A percentile compares a stretch with the other conserved stretches of the same genome.
These are phyloP conservation scores for Penicillium glabrum DNA, from an alignment of 2,329 filamentous ascomycete species.

Conservation along the genomic window DNA sequence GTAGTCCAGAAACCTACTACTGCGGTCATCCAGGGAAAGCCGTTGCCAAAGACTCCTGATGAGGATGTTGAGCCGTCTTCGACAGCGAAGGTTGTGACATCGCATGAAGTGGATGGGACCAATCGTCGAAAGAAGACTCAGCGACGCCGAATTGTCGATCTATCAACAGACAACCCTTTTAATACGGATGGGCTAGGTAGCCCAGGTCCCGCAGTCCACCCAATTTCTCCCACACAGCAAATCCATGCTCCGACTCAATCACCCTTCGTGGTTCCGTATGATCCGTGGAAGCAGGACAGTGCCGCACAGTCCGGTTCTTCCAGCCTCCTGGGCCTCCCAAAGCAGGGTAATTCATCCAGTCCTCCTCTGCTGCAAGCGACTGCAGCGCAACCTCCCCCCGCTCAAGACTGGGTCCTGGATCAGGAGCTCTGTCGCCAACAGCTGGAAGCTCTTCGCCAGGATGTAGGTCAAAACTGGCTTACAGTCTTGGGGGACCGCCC, in stretches of 20 bases:
- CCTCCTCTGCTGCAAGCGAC: conserved; percentile 15
- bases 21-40: conserved; percentile 12
- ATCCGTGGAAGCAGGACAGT: conserved; percentile 34
- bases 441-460: conserved; percentile 79
- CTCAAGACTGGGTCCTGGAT: conserved; percentile 46
- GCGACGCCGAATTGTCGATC: conserved; percentile 58
- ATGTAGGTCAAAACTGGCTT: conserved; percentile 84
- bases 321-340: conserved; percentile 21
- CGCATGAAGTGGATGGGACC: conserved; percentile 32
- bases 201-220: conserved; percentile 30
- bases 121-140: conserved; percentile 50
- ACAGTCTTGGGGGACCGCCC: conserved; percentile 79
- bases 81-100: conserved; percentile 7
- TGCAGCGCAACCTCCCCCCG: conserved; percentile 24
- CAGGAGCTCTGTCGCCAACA: conserved; percentile 83
- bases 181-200: conserved; percentile 30
- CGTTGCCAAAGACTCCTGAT: conserved; percentile 11
- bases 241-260: conserved; percentile 28
- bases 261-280: conserved; percentile 24
- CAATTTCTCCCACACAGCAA: conserved; percentile 30
- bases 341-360: conserved; percentile 18
- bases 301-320: conserved; percentile 28
- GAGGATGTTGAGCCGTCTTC: conserved; percentile 12
- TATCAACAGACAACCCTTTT: conserved; percentile 48
- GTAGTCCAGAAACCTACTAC: conserved; percentile 64